phyloP scores from a whole-genome alignment of 2,329 filamentous ascomycete genomes.

The Chaetomium globosum region DNA sequence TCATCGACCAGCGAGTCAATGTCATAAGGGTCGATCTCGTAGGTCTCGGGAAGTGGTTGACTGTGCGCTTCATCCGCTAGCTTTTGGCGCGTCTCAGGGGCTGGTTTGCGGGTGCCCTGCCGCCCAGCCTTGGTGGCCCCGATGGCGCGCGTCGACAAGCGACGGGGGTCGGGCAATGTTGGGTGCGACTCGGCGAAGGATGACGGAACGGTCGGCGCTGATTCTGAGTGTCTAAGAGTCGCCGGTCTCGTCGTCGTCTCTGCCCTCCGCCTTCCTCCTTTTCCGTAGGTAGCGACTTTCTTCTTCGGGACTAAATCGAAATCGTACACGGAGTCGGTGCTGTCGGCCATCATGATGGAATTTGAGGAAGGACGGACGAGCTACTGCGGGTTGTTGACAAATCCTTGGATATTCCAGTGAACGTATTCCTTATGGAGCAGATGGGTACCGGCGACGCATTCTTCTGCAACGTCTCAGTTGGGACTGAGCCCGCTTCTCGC shows the following conservation, averaged over 20 bases:
- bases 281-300: conserved; percentile 41
- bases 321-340: conserved; percentile 29
- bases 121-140: conserved; percentile 21
- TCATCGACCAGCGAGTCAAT: conserved; percentile 29
- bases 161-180: conserved; percentile 29
- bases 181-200: conserved; percentile 26
- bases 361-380: not conserved
- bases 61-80: conserved; percentile 28
- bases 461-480: not conserved
- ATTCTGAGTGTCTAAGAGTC: conserved; percentile 27
- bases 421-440: not conserved
- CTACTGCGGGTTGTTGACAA: not conserved
- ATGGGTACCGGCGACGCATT: conserved; percentile 7
- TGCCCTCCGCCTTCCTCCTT: conserved; percentile 34
- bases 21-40: conserved; percentile 27
- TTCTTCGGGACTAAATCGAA: conserved; percentile 38
- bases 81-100: conserved; percentile 19
- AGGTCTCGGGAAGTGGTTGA: conserved; percentile 31
- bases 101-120: conserved; percentile 15
- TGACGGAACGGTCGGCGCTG: conserved; percentile 26
- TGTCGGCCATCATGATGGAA: conserved; percentile 28
- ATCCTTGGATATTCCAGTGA: not conserved
- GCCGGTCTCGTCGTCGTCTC: conserved; percentile 26
- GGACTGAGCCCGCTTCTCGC: not conserved
- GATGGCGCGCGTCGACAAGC: conserved; percentile 16